Conservation (phyloP, 192 early-diverging fungal species). For the Gamsiella multidivaricata region DNA sequence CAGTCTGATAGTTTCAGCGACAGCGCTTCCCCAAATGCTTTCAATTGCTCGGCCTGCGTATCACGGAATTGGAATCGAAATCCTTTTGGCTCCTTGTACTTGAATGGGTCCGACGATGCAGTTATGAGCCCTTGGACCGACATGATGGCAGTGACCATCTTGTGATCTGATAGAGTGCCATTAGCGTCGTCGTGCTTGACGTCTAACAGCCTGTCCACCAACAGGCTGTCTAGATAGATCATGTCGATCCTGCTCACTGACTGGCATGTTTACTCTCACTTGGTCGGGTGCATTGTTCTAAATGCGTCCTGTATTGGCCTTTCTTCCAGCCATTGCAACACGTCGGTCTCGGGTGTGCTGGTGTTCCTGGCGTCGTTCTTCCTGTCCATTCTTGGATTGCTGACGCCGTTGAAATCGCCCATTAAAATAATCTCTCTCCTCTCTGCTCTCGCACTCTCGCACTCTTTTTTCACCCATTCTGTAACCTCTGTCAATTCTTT, state of each 20-base stretch:
- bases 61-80: neutral
- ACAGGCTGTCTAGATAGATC: neutral
- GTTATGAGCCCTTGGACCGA: neutral
- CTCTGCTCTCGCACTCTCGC: neutral
- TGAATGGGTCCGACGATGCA: neutral
- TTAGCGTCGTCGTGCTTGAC: neutral
- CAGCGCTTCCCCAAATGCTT: too few relatives aligned
- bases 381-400: neutral
- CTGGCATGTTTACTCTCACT: conserved; percentile 1
- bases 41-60: too few relatives aligned
- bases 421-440: neutral
- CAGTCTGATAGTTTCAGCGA: neutral
- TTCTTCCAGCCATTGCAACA: neutral
- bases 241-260: neutral
- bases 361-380: neutral
- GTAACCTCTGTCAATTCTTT: neutral
- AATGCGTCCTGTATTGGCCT: neutral
- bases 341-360: neutral
- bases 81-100: neutral
- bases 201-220: neutral
- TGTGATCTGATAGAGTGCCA: neutral
- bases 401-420: conserved; percentile 3
- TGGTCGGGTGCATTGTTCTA: neutral
- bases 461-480: neutral
- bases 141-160: neutral